phyloP scores from a whole-genome alignment of 2,329 filamentous ascomycete species.

The Gremmenia infestans region DNA sequence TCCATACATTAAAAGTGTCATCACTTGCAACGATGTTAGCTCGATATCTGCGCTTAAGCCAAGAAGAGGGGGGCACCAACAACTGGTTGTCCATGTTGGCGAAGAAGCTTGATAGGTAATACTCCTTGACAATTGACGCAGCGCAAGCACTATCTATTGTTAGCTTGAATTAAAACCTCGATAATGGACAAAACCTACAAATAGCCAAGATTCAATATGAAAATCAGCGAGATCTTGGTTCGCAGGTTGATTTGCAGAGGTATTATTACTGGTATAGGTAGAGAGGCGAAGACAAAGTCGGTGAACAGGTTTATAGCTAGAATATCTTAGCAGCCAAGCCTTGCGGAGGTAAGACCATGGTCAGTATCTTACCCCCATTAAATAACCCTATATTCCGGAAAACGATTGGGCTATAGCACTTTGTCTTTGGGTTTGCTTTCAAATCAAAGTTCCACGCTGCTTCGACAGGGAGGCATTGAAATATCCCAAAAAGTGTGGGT shows the following conservation, averaged over 20 bases:
- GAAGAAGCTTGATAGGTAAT: conserved; percentile 36
- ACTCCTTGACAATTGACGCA: conserved; percentile 39
- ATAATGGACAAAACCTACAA: conserved; percentile 14
- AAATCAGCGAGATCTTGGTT: conserved; percentile 36
- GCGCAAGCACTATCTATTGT: conserved; percentile 33
- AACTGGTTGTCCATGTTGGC: conserved; percentile 33
- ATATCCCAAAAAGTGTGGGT: conserved; percentile 33
- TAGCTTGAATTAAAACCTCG: neutral
- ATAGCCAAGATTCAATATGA: conserved; percentile 23
- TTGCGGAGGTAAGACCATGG: neutral
- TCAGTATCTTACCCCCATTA: conserved; percentile 35
- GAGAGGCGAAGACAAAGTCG: conserved; percentile 32
- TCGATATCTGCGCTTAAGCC: neutral
- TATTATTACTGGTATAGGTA: conserved; percentile 40
- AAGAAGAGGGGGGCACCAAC: conserved; percentile 1
- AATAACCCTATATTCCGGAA: conserved; percentile 42
- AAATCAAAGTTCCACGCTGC: conserved; percentile 40
- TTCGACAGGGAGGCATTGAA: conserved; percentile 42
- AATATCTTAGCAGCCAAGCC: neutral
- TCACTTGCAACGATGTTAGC: conserved; percentile 4
- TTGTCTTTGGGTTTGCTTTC: conserved; percentile 27
- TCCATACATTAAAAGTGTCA: conserved; percentile 39
- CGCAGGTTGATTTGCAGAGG: conserved; percentile 38
- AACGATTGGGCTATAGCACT: conserved; percentile 37
- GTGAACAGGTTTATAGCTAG: conserved; percentile 24